phyloP scores from a whole-genome alignment of 2,329 filamentous ascomycete genomes.

The Aspergillus brunneoviolaceus region DNA sequence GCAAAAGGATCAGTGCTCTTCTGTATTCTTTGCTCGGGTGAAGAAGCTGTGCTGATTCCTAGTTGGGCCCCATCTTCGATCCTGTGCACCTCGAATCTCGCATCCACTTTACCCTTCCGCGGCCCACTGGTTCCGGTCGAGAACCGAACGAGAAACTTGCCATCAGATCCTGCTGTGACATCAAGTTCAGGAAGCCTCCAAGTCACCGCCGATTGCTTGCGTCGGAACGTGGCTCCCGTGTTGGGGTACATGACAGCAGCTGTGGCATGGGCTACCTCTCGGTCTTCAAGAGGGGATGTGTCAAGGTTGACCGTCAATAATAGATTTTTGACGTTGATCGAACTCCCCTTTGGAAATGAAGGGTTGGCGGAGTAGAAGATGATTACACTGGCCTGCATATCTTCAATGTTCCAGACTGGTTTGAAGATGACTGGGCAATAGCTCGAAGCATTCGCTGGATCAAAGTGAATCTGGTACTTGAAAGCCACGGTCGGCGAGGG shows the following conservation, averaged over 20 bases:
- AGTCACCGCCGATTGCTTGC: conserved; percentile 47
- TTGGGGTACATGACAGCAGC: conserved; percentile 49
- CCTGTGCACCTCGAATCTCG: conserved; percentile 70
- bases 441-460: conserved; percentile 54
- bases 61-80: conserved; percentile 63
- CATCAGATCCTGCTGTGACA: conserved; percentile 54
- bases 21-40: conserved; percentile 22
- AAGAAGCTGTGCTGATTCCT: conserved; percentile 52
- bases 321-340: conserved; percentile 70
- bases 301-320: conserved; percentile 62
- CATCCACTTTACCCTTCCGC: conserved; percentile 75
- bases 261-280: conserved; percentile 42
- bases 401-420: conserved; percentile 78
- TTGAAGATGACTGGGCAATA: conserved; percentile 73
- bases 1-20: conserved; percentile 49
- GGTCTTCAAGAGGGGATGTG: conserved; percentile 39
- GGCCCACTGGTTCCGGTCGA: conserved; percentile 69
- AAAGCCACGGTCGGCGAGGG: conserved; percentile 72
- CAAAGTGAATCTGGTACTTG: conserved; percentile 83
- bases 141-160: conserved; percentile 82
- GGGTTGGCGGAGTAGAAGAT: conserved; percentile 84
- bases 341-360: conserved; percentile 49
- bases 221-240: conserved; percentile 45
- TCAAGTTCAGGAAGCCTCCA: conserved; percentile 52
- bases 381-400: conserved; percentile 81